These are phyloP conservation scores for Monascus ruber DNA, from an alignment of 2,329 filamentous ascomycete genomes.

Conservation along the genomic window DNA sequence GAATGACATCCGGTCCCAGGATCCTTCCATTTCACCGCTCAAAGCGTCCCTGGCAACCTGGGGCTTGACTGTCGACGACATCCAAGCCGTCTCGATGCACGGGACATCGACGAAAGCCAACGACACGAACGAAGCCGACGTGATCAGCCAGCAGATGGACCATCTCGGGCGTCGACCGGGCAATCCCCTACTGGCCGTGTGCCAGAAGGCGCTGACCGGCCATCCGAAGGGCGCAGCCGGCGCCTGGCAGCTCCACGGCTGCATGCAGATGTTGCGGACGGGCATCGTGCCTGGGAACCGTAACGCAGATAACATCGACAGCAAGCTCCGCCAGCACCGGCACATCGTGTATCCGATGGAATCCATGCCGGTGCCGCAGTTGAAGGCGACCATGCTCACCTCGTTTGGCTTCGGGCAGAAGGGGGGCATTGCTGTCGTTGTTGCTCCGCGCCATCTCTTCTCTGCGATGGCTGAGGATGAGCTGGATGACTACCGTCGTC, in stretches of 20 bases:
- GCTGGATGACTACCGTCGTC: no score
- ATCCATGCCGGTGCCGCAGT: slow-evolving; percentile 8
- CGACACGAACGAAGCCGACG: slow-evolving; percentile 95
- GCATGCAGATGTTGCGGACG: slow-evolving; percentile 81
- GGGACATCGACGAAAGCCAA: slow-evolving; percentile 94
- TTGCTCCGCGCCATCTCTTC: slow-evolving; percentile 26
- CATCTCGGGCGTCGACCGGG: slow-evolving; percentile 88
- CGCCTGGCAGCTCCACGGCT: slow-evolving; percentile 98
- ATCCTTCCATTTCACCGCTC: slow-evolving; percentile 76
- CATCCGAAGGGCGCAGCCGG: slow-evolving; percentile 96
- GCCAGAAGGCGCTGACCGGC: slow-evolving; percentile 96
- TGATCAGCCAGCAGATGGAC: slow-evolving; percentile 82
- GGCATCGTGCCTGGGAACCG: slow-evolving; percentile 89
- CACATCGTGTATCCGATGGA: slow-evolving; percentile 23
- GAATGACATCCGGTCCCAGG: slow-evolving; percentile 94
- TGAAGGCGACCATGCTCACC: slow-evolving; percentile 29
- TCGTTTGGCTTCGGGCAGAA: slow-evolving; percentile 39
- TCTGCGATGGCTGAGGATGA: slow-evolving; percentile 4
- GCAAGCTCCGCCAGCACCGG: slow-evolving; percentile 14
- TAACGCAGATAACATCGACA: slow-evolving; percentile 89
- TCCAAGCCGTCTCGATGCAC: slow-evolving; percentile 89
- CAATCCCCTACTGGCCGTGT: slow-evolving; percentile 83
- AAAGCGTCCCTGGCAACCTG: slow-evolving; percentile 87
- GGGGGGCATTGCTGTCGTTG: slow-evolving; percentile 26
- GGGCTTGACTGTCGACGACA: slow-evolving; percentile 84